Evolutionary conservation across 495 filamentous ascomycete genomes (phyloP).

Genomic region (Rostrohypoxylon terebratum): DNA sequence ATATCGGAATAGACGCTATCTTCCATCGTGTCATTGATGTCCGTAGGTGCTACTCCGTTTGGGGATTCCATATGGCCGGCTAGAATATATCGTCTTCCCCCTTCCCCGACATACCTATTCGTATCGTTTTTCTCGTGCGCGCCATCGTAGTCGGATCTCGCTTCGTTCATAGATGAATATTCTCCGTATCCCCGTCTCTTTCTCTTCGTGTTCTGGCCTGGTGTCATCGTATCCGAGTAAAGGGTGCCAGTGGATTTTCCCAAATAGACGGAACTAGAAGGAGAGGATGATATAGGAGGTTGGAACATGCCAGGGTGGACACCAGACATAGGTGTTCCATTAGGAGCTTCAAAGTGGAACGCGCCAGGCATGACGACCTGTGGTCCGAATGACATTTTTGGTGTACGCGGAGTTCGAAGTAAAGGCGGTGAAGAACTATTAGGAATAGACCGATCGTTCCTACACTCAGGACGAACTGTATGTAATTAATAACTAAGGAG

Average conservation of each 20-base stretch:
- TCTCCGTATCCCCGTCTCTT: constrained; percentile 53
- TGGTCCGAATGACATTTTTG: constrained; percentile 56
- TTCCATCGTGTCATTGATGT: constrained; percentile 59
- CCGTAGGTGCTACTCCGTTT: constrained; percentile 60
- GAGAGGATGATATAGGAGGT: constrained; percentile 72
- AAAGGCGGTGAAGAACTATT: background rate
- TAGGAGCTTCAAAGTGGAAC: constrained; percentile 61
- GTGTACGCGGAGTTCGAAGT: background rate
- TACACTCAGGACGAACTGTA: background rate
- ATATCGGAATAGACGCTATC: constrained; percentile 67
- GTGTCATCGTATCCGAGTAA: constrained; percentile 54
- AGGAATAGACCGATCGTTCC: background rate
- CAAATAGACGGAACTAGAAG: constrained; percentile 69
- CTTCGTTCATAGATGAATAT: constrained; percentile 50
- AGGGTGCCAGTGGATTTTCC: constrained; percentile 66
- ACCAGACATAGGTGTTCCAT: constrained; percentile 56
- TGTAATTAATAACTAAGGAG: background rate
- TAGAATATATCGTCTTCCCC: constrained; percentile 58
- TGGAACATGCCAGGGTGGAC: constrained; percentile 74
- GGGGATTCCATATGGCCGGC: constrained; percentile 74
- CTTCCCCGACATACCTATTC: constrained; percentile 32
- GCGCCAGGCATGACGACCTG: constrained; percentile 62
- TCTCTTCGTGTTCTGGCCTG: constrained; percentile 51
- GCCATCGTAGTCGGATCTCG: constrained; percentile 34
- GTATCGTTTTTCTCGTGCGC: constrained; percentile 27